Conservation (phyloP, 148 eudicot genomes). For the Rhododendron williamsianum region DNA sequence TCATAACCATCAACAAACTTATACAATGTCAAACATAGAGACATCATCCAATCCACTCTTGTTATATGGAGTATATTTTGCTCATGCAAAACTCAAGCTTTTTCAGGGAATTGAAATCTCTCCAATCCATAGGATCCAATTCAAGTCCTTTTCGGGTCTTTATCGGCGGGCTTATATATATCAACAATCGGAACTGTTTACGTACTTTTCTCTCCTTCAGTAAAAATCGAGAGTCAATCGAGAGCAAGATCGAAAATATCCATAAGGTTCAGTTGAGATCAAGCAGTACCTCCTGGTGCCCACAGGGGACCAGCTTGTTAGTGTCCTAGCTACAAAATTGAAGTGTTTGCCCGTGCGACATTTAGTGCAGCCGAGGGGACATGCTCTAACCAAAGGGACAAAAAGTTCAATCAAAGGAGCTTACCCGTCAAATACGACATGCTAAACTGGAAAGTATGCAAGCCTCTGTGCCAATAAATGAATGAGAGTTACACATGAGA, state of each 20-base stretch:
- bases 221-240: not conserved
- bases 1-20: too few relatives aligned
- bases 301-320: not conserved
- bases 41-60: not conserved
- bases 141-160: not conserved
- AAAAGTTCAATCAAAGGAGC: not conserved
- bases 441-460: not conserved
- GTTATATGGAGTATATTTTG: not conserved
- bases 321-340: not conserved
- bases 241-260: not conserved
- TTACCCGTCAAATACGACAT: not conserved
- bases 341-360: not conserved
- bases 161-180: not conserved
- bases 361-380: not conserved
- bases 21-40: not conserved
- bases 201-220: not conserved
- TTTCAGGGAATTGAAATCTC: not conserved
- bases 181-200: not conserved
- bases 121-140: not conserved
- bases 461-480: not conserved
- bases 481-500: not conserved
- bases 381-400: not conserved
- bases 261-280: not conserved
- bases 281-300: not conserved
- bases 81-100: not conserved